Percentiles rank a stretch among this genome's conserved stretches.
phyloP scores from a whole-genome alignment of 768 basidiomycete genomes.

The Phylloporus arenicola region DNA sequence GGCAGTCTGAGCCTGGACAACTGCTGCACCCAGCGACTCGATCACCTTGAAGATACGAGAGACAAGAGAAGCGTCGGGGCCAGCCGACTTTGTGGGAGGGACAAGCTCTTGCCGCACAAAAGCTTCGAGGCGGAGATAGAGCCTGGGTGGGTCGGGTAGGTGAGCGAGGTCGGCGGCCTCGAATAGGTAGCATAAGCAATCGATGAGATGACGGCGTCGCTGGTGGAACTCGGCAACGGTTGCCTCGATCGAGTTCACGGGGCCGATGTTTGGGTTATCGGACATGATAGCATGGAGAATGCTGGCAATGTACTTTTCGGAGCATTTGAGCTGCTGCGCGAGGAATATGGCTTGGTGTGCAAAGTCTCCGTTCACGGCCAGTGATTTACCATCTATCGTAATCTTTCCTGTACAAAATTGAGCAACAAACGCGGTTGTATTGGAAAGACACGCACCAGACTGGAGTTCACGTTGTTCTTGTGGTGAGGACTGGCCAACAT shows the following conservation, averaged over 20 bases:
- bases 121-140: conserved; percentile 46
- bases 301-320: conserved; percentile 73
- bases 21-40: conserved; percentile 49
- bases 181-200: conserved; percentile 65
- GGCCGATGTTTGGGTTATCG: conserved; percentile 57
- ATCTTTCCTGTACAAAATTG: conserved; percentile 53
- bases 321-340: conserved; percentile 73
- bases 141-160: conserved; percentile 38
- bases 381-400: conserved; percentile 55
- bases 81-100: conserved; percentile 29
- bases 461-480: conserved; percentile 71
- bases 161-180: conserved; percentile 52
- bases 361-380: conserved; percentile 75
- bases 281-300: conserved; percentile 62
- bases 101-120: conserved; percentile 57
- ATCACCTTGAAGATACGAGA: conserved; percentile 58
- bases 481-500: conserved; percentile 55
- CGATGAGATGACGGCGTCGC: conserved; percentile 63
- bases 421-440: background rate
- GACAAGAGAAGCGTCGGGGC: conserved; percentile 43
- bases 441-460: conserved; percentile 40
- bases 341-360: conserved; percentile 72
- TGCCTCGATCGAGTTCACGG: conserved; percentile 55
- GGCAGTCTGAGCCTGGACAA: conserved; percentile 50
- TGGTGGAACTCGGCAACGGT: conserved; percentile 65